These are phyloP conservation scores for Fagopyrum esculentum DNA, from an alignment of 148 eudicot genomes.

Conservation along the genomic window DNA sequence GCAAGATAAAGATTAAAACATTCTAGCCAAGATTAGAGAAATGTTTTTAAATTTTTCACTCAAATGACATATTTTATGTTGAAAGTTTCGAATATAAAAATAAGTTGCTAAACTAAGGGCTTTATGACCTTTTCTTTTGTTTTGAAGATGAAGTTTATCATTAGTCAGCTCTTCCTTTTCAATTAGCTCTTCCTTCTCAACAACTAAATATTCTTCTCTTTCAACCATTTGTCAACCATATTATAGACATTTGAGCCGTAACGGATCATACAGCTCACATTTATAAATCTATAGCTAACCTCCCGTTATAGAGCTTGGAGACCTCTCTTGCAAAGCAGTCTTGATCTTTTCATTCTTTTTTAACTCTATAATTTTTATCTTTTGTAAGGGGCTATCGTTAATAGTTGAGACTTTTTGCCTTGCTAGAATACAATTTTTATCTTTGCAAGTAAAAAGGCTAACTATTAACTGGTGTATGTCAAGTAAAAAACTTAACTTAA, in stretches of 20 bases:
- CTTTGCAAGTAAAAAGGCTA: slow-evolving; percentile 16
- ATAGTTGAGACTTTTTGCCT: slow-evolving; percentile 25
- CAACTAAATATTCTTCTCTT: not conserved
- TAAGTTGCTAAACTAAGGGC: not conserved
- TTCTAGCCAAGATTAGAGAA: not conserved
- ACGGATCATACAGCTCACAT: not conserved
- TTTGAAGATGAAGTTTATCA: not conserved
- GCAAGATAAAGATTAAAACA: slow-evolving; percentile 9
- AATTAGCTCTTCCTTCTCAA: not conserved
- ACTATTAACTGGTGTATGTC: not conserved
- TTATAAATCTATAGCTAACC: slow-evolving; percentile 26
- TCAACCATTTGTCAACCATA: not conserved
- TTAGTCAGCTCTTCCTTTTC: not conserved
- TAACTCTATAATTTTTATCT: slow-evolving; percentile 69
- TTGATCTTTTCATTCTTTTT: slow-evolving; percentile 31
- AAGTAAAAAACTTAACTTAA: not conserved
- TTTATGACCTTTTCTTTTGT: too few relatives aligned
- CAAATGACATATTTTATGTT: not conserved
- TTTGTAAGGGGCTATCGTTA: slow-evolving; percentile 73
- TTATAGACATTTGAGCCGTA: not conserved
- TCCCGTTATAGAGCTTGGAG: slow-evolving; percentile 31
- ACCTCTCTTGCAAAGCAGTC: slow-evolving; percentile 30
- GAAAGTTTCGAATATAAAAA: not conserved
- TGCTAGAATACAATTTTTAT: slow-evolving; percentile 25
- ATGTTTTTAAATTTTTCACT: not conserved